phyloP scores from a whole-genome alignment of 345 rosid species.

The Lepidium didymum region DNA sequence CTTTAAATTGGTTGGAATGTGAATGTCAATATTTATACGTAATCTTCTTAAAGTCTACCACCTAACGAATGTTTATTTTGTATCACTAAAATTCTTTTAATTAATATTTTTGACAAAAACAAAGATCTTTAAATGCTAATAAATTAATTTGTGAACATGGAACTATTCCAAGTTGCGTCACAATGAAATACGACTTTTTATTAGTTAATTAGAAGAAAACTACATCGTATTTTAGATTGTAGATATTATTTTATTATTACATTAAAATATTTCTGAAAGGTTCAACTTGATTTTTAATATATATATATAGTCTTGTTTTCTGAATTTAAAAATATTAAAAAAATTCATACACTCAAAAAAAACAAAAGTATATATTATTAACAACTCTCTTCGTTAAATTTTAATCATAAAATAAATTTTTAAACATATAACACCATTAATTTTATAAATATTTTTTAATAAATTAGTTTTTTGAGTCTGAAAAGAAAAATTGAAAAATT shows the following conservation, averaged over 20 bases:
- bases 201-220: neutral
- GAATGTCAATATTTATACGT: constrained; percentile 14
- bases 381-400: too few species aligned
- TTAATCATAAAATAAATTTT: too few species aligned
- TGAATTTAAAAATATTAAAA: neutral
- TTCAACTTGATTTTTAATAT: neutral
- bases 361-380: too few species aligned
- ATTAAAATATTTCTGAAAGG: neutral
- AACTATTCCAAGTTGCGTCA: constrained; percentile 10
- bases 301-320: neutral
- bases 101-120: too few species aligned
- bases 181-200: neutral
- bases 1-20: neutral
- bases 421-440: too few species aligned
- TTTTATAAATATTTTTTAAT: too few species aligned
- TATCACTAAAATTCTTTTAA: neutral
- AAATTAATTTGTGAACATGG: constrained; percentile 4
- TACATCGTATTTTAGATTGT: neutral
- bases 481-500: neutral
- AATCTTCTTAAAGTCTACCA: neutral
- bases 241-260: neutral
- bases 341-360: neutral
- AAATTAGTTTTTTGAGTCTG: too few species aligned
- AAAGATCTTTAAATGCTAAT: neutral
- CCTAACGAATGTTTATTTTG: constrained; percentile 11